These are phyloP conservation scores for Gryganskiella cystojenkinii DNA, from an alignment of 192 early-diverging fungal genomes.

Conservation along the genomic window DNA sequence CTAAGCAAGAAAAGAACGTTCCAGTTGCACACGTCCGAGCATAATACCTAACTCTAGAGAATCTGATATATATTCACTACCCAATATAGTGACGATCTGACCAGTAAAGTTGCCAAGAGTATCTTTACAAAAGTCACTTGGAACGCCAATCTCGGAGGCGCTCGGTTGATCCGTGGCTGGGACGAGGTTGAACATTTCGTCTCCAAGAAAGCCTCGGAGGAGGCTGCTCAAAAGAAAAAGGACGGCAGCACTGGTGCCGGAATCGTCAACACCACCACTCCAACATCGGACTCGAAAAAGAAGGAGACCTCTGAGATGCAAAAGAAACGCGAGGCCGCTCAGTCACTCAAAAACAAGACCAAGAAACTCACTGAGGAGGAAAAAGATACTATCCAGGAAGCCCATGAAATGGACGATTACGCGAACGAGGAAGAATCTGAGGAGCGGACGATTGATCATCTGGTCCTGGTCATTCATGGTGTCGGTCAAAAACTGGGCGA, in stretches of 20 bases:
- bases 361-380: constrained; percentile 44
- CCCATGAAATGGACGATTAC: constrained; percentile 60
- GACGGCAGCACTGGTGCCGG: too few relatives aligned
- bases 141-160: constrained; percentile 70
- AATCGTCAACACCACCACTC: too few relatives aligned
- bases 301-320: constrained; percentile 49
- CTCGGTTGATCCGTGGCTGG: constrained; percentile 78
- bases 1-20: neutral
- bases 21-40: too few relatives aligned
- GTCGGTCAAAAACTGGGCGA: constrained; percentile 89
- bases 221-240: constrained; percentile 52
- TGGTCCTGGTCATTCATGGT: constrained; percentile 88
- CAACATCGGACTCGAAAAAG: constrained; percentile 35
- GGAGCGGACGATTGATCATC: constrained; percentile 78
- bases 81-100: constrained; percentile 62
- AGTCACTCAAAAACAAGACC: constrained; percentile 40
- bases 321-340: constrained; percentile 34
- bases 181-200: constrained; percentile 71
- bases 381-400: constrained; percentile 56
- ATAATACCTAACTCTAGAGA: too few relatives aligned
- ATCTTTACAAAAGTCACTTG: constrained; percentile 72
- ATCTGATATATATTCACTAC: neutral
- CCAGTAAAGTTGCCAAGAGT: constrained; percentile 69
- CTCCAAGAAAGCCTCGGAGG: constrained; percentile 51
- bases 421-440: constrained; percentile 65